These are phyloP conservation scores for Rhododendron ovatum DNA, from an alignment of 148 eudicot genomes.

Conservation along the genomic window DNA sequence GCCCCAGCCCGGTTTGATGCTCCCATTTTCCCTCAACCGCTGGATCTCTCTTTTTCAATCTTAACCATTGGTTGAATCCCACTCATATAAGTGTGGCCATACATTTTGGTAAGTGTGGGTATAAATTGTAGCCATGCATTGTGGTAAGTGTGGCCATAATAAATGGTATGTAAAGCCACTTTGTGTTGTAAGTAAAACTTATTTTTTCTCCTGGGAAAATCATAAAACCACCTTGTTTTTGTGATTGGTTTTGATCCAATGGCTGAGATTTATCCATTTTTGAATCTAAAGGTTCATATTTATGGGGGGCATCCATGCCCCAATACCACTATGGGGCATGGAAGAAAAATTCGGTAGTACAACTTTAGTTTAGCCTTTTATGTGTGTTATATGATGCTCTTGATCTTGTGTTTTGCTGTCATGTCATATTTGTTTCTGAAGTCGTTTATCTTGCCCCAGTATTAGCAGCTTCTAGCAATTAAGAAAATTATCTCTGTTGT, in stretches of 20 bases:
- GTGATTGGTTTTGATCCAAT: neutral
- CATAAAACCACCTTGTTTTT: neutral
- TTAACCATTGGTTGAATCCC: too few species aligned
- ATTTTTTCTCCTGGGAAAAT: too few species aligned
- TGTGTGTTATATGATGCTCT: constrained; percentile 1
- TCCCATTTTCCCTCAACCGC: too few species aligned
- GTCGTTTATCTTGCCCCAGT: neutral
- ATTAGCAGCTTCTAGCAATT: neutral
- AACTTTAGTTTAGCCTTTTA: neutral
- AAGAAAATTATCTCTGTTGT: neutral
- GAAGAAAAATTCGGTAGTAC: neutral
- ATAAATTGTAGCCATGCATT: neutral
- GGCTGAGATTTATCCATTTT: neutral
- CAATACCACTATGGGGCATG: too few species aligned
- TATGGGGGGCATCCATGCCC: too few species aligned
- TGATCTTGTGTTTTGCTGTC: neutral
- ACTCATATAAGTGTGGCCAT: neutral
- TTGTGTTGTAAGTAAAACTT: neutral
- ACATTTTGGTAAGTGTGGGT: neutral
- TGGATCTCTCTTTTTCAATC: neutral
- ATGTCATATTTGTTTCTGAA: neutral
- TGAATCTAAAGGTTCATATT: too few species aligned
- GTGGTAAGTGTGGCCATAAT: neutral
- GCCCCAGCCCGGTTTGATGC: too few species aligned
- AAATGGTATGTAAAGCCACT: neutral